Evolutionary conservation across 495 filamentous ascomycete species (phyloP).

Genomic region (Talaromyces borbonicus): DNA sequence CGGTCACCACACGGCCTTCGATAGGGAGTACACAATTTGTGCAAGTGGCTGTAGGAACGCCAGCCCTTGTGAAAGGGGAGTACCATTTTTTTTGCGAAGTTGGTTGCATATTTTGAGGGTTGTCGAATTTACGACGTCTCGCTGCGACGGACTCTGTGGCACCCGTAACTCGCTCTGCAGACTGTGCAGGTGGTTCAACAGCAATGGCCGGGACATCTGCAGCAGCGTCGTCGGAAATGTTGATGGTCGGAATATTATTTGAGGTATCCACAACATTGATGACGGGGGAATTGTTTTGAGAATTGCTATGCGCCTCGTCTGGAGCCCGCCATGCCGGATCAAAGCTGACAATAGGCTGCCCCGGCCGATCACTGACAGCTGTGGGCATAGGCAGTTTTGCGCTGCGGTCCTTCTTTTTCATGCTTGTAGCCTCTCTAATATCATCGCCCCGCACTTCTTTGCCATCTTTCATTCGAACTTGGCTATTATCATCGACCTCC

Average conservation of each 20-base stretch:
- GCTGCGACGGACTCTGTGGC: neutral
- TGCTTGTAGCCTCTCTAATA: slow-evolving; percentile 83
- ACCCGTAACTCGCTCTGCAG: neutral
- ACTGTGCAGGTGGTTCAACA: slow-evolving; percentile 1
- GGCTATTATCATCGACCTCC: slow-evolving; percentile 8
- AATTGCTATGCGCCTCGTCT: slow-evolving; percentile 16
- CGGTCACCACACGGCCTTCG: slow-evolving; percentile 79
- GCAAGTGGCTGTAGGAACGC: slow-evolving; percentile 61
- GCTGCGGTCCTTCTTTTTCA: slow-evolving; percentile 74
- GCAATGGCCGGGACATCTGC: slow-evolving; percentile 6
- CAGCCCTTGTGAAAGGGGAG: slow-evolving; percentile 43
- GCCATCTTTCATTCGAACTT: slow-evolving; percentile 52
- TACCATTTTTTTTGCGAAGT: slow-evolving; percentile 26
- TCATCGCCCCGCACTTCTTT: slow-evolving; percentile 78
- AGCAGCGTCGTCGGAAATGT: slow-evolving; percentile 38
- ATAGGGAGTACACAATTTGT: slow-evolving; percentile 76
- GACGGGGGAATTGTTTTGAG: slow-evolving; percentile 21
- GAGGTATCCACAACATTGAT: slow-evolving; percentile 46
- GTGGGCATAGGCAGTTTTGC: slow-evolving; percentile 75
- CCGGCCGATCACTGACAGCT: slow-evolving; percentile 72
- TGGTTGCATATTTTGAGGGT: slow-evolving; percentile 15
- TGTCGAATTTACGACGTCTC: neutral
- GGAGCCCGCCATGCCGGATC: slow-evolving; percentile 66
- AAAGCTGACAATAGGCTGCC: slow-evolving; percentile 91
- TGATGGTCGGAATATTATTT: slow-evolving; percentile 49